These are phyloP conservation scores for Schizonepeta tenuifolia DNA, from an alignment of 257 asterid genomes.

Conservation along the genomic window DNA sequence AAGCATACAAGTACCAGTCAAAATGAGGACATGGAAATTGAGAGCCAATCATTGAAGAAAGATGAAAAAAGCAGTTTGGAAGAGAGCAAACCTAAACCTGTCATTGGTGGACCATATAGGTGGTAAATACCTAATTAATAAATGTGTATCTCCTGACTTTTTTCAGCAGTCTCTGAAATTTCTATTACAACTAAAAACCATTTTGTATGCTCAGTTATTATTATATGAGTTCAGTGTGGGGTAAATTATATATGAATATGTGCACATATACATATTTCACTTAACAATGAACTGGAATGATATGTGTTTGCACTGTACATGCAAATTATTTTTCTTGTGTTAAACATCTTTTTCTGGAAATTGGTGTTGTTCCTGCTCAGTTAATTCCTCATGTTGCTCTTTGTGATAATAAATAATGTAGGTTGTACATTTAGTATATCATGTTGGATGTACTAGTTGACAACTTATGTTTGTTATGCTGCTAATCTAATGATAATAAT, in stretches of 20 bases:
- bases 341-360: neutral
- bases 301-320: neutral
- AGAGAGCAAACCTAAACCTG: slow-evolving; percentile 43
- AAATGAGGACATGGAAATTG: slow-evolving; percentile 58
- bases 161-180: neutral
- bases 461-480: neutral
- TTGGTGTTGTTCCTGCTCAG: neutral
- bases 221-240: neutral
- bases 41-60: slow-evolving; percentile 43
- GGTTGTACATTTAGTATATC: neutral
- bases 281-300: neutral
- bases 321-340: slow-evolving; percentile 2
- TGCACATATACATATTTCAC: neutral
- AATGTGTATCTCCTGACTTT: neutral
- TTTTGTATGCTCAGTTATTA: neutral
- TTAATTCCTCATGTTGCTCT: neutral
- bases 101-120: slow-evolving; percentile 68
- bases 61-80: slow-evolving; percentile 48
- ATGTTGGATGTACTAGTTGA: slow-evolving; percentile 4
- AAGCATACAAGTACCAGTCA: slow-evolving; percentile 45
- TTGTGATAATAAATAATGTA: neutral
- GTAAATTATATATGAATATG: neutral
- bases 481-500: neutral
- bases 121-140: slow-evolving; percentile 52
- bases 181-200: neutral